Conservation (phyloP, 257 asterid species). For the Nicotiana tabacum region DNA sequence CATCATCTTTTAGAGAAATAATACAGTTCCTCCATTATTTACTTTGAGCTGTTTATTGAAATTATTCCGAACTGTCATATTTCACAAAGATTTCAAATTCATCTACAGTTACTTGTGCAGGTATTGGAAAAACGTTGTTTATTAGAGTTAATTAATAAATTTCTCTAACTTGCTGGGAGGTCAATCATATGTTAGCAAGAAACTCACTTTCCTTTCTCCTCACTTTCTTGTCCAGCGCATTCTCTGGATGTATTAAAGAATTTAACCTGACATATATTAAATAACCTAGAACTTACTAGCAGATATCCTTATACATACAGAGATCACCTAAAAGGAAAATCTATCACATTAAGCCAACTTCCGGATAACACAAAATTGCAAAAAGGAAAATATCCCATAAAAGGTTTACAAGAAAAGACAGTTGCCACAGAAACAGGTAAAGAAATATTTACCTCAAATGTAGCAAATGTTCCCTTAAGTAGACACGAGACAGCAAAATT, state of each 20-base stretch:
- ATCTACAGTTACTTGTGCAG: background rate
- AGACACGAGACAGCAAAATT: background rate
- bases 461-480: background rate
- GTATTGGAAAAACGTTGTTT: background rate
- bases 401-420: background rate
- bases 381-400: background rate
- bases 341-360: background rate
- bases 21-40: background rate
- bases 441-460: background rate
- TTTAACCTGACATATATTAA: too few relatives aligned
- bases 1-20: background rate
- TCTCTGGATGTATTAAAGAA: background rate
- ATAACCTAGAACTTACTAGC: too few relatives aligned
- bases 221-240: background rate
- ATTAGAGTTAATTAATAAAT: too few relatives aligned
- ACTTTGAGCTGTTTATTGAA: background rate
- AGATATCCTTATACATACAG: too few relatives aligned
- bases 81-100: background rate
- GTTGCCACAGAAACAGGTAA: background rate
- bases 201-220: background rate
- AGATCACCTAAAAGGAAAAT: background rate
- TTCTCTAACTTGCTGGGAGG: background rate
- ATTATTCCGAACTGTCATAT: background rate
- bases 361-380: background rate
- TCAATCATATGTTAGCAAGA: background rate